Base-by-base conservation (phyloP, 805 yeast genomes). In the Suhomyces sp. region DNA sequence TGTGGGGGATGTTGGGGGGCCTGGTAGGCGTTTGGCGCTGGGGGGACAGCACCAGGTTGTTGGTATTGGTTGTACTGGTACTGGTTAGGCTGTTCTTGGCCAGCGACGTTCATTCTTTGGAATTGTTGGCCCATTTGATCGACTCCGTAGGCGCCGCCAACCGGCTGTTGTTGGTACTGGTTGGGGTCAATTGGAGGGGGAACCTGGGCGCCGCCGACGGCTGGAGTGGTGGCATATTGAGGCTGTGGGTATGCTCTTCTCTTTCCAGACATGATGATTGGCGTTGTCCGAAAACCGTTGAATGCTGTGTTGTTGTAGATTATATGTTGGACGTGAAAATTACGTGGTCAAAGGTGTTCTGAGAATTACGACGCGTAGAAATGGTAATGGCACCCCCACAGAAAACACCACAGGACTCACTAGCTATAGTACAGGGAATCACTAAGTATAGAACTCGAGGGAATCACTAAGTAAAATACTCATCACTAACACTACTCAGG, bases 191-290 rank as follows among this genome's bases (percentile, higher is more conserved):
- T 44, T 54, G 57, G 45, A 57, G 48, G 54, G 57, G 50, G 15
- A 51, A 58, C n/a, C 61, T 60, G 22, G 57, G 57, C 6, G 60
- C 64, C 12, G 49, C 42, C 49, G 12, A n/a, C 23, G 5, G 41
- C 33, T 12, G 49, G 42, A 27, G 67, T 67, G 17, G 72, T 59
- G 45, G 73, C 68, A 61, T 75, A 75, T 59, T 73, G 80, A 15
- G 80, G 80, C 57, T 71, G 74, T 60, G 80, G 80, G 60, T 74
- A 74, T 42, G 77, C 77, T 72, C 80, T 75, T 72, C 79, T 74
- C 66, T 72, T 72, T 53, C 68, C 60, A 48, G 76, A 71, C 77
- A 72, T 52, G 49, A 26, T 27, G 15, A n/a, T 29, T 35, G 48
- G 22, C 44, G 49, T 46, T 13, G 31, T 33, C 9, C 35, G 46